These are phyloP conservation scores for Hortiboletus campestris DNA, from an alignment of 768 basidiomycete species.

Conservation along the genomic window DNA sequence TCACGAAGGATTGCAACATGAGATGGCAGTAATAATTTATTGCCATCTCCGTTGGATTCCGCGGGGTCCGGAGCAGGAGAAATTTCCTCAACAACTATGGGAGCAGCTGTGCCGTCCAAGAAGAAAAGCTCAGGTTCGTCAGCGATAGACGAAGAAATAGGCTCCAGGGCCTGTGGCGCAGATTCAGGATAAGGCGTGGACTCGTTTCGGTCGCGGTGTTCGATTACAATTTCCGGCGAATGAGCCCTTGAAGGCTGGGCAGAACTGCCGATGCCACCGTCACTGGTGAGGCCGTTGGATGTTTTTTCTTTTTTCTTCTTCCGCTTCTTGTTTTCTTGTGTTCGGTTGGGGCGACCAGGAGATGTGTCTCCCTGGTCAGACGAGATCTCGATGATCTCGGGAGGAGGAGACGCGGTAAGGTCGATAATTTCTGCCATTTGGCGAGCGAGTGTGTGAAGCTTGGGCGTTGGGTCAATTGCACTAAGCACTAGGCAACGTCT, in stretches of 20 bases:
- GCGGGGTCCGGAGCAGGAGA: slow-evolving; percentile 8
- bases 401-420: slow-evolving; percentile 30
- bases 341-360: neutral
- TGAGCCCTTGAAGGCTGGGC: slow-evolving; percentile 18
- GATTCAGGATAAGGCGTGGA: slow-evolving; percentile 34
- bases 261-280: slow-evolving; percentile 15
- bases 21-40: slow-evolving; percentile 55
- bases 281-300: slow-evolving; percentile 16
- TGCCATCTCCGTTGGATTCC: slow-evolving; percentile 18
- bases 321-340: slow-evolving; percentile 21
- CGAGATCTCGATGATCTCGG: slow-evolving; percentile 30
- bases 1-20: slow-evolving; percentile 59
- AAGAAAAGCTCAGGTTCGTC: slow-evolving; percentile 40
- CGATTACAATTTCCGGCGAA: slow-evolving; percentile 14
- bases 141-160: slow-evolving; percentile 13
- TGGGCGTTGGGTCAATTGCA: neutral
- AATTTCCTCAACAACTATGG: slow-evolving; percentile 28
- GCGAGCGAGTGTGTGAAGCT: neutral
- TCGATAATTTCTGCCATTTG: slow-evolving; percentile 34
- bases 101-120: slow-evolving; percentile 46
- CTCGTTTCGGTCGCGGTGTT: slow-evolving; percentile 1
- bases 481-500: neutral
- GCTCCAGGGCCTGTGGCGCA: slow-evolving; percentile 37
- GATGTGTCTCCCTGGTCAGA: slow-evolving; percentile 23
- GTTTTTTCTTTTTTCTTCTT: slow-evolving; percentile 29